Conservation (phyloP, 2,329 filamentous ascomycete genomes). For the Exophiala spinifera region DNA sequence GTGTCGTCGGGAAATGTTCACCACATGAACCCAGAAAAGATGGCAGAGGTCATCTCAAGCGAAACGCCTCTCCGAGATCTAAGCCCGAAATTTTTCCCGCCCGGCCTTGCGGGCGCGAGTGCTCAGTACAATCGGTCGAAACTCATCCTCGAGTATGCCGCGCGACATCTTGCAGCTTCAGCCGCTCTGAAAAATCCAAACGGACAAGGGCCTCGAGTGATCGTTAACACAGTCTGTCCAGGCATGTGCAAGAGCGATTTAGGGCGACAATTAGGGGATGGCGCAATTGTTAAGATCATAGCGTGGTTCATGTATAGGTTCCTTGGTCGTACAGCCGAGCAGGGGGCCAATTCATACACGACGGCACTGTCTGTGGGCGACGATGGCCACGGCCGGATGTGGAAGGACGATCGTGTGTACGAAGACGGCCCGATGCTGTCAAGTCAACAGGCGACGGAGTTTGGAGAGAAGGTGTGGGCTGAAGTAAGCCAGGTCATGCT, state of each 20-base stretch:
- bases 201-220: slow-evolving; percentile 37
- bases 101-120: slow-evolving; percentile 22
- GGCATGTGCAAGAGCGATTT: slow-evolving; percentile 44
- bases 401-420: slow-evolving; percentile 40
- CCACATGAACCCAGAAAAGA: slow-evolving; percentile 33
- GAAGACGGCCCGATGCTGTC: slow-evolving; percentile 33
- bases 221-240: slow-evolving; percentile 46
- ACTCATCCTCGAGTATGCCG: slow-evolving; percentile 42
- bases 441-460: slow-evolving; percentile 34
- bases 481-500: slow-evolving; percentile 39
- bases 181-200: slow-evolving; percentile 27
- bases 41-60: slow-evolving; percentile 30
- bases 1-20: slow-evolving; percentile 44
- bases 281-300: slow-evolving; percentile 23
- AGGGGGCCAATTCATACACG: slow-evolving; percentile 44
- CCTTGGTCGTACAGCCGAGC: slow-evolving; percentile 43
- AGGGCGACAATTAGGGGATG: slow-evolving; percentile 35
- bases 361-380: slow-evolving; percentile 41
- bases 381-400: slow-evolving; percentile 45
- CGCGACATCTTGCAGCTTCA: slow-evolving; percentile 37
- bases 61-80: slow-evolving; percentile 35
- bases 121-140: slow-evolving; percentile 44
- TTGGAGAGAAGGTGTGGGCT: slow-evolving; percentile 40
- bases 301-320: slow-evolving; percentile 37
- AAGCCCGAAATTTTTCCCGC: slow-evolving; percentile 30